These are phyloP conservation scores for Aciculosporium take DNA, from an alignment of 2,329 filamentous ascomycete genomes.

Conservation along the genomic window DNA sequence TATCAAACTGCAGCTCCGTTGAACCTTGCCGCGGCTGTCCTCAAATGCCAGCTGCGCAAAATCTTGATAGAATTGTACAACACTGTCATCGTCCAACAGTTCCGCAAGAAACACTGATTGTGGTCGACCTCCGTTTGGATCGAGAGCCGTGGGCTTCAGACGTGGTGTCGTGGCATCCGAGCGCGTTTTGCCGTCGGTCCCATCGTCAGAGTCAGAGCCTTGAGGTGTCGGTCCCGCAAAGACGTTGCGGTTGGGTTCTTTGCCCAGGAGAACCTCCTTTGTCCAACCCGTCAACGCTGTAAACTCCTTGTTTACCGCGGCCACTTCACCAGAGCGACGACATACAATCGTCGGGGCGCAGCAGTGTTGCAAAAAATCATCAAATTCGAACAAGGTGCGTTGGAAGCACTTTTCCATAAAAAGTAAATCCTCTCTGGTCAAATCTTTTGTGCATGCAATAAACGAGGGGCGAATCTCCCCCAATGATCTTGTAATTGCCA, in stretches of 20 bases:
- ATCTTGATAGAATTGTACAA: conserved; percentile 90
- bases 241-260: conserved; percentile 74
- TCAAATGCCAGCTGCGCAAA: conserved; percentile 87
- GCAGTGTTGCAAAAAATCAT: conserved; percentile 78
- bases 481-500: conserved; percentile 75
- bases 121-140: conserved; percentile 33
- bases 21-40: conserved; percentile 74
- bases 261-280: conserved; percentile 75
- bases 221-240: conserved; percentile 43
- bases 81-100: conserved; percentile 82
- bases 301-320: conserved; percentile 90
- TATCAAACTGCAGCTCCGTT: conserved; percentile 69
- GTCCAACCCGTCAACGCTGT: conserved; percentile 92
- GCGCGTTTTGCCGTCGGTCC: conserved; percentile 17
- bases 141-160: conserved; percentile 29
- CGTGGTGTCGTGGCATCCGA: conserved; percentile 37
- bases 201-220: conserved; percentile 20
- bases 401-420: conserved; percentile 98
- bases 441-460: conserved; percentile 78
- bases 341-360: conserved; percentile 87
- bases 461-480: conserved; percentile 86
- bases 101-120: conserved; percentile 86
- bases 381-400: conserved; percentile 79
- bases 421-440: conserved; percentile 76
- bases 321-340: conserved; percentile 85